Base-by-base conservation (phyloP, 495 filamentous ascomycete species). In the Glutinoglossum americanum region DNA sequence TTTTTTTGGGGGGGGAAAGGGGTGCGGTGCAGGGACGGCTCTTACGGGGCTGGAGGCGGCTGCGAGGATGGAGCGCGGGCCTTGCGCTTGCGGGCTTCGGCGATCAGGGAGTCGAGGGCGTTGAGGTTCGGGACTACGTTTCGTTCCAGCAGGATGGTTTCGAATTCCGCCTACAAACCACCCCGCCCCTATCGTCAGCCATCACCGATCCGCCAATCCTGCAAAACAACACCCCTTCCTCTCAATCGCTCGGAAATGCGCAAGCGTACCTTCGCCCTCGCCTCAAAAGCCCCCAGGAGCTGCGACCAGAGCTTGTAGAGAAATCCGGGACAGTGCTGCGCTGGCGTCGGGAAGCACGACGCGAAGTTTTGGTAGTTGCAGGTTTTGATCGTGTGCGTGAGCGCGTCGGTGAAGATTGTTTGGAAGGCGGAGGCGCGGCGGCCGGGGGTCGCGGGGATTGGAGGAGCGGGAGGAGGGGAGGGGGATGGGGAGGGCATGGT, bases 341-440 rank as follows among this genome's bases (percentile, higher is more conserved):
- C 83, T 8, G 87, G 76, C 2, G 86, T 89, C 0, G 92, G 92
- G 68, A 94, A 98, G 67, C 92, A 98, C 23, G 81, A 73, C 0
- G 82, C 75, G 65, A 98, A 95, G 64, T 87, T 89, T 51, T 74
- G 73, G 66, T 83, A 86, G 37, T 75, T 80, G 67, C 87, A 80
- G 60, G 84, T 82, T 58, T 75, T 76, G 5, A 93, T 74, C 1
- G 87, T 86, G 59, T 82, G 76, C 11, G 73, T 71, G 15, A 93
- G 74, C 0, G 85, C 81, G 39, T 80, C 73, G 44, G 73, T 71
- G 69, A 86, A 90, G 51, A 92, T 73, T 47, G 80, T 75, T 61
- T 80, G 74, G 39, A 96, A 74, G 39, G 79, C 77, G 17, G 75
- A 68, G 19, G 88, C 89, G 70, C 87, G 87, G 4, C 77, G 81